These are phyloP conservation scores for Stentor coeruleus DNA, from an alignment of 73 alveolate genomes.

Conservation along the genomic window DNA sequence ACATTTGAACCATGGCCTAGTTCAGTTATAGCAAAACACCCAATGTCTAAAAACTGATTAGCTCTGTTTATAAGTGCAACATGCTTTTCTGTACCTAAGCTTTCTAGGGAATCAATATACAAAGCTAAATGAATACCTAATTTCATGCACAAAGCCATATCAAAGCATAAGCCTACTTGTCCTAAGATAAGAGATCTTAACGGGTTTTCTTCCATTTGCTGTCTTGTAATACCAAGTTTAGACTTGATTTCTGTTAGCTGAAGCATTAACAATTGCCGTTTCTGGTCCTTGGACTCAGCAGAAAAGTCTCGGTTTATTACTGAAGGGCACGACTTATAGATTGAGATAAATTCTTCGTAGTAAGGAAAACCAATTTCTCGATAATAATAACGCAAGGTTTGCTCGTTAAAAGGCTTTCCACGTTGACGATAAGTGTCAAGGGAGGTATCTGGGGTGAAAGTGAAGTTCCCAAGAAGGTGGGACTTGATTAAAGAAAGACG, in stretches of 20 bases:
- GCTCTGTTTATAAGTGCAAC: background rate
- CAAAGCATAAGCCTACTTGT: background rate
- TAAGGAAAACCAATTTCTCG: background rate
- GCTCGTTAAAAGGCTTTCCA: background rate
- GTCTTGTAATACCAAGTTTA: background rate
- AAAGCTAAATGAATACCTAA: background rate
- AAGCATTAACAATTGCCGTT: background rate
- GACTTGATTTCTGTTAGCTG: background rate
- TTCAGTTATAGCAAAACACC: constrained; percentile 77
- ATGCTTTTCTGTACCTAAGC: background rate
- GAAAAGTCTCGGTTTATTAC: background rate
- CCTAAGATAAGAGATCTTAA: background rate
- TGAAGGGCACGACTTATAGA: background rate
- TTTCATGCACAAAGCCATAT: background rate
- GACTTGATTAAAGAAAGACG: background rate
- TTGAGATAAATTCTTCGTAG: background rate
- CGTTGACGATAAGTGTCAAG: background rate
- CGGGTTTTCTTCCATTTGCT: background rate
- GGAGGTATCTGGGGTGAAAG: background rate
- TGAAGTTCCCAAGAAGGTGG: background rate
- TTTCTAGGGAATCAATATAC: background rate
- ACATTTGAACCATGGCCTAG: constrained; percentile 90
- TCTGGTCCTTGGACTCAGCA: background rate
- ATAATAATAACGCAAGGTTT: background rate
- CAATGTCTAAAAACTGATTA: constrained; percentile 43